phyloP scores from a whole-genome alignment of 176 grass and related monocot species.

The Triticum monococcum region DNA sequence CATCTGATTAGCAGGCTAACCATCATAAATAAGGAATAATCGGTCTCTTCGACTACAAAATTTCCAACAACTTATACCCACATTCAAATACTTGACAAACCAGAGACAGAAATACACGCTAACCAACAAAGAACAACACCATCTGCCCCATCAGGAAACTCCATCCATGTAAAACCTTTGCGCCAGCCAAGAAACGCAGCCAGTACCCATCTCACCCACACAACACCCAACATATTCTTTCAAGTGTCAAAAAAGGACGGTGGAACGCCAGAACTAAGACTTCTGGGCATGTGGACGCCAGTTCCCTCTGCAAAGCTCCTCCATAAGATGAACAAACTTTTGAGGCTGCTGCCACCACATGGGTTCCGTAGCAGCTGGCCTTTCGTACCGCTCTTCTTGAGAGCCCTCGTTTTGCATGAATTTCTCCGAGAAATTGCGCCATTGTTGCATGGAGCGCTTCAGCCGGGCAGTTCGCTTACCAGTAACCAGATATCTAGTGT shows the following conservation, averaged over 20 bases:
- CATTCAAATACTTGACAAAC: constrained; percentile 18
- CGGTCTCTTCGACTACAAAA: constrained; percentile 46
- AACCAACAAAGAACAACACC: constrained; percentile 26
- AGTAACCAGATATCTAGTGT: constrained; percentile 75
- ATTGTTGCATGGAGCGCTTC: constrained; percentile 48
- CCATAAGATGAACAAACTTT: constrained; percentile 51
- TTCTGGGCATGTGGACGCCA: constrained; percentile 57
- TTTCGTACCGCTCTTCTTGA: constrained; percentile 45
- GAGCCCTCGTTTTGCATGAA: constrained; percentile 38
- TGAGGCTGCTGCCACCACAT: constrained; percentile 56
- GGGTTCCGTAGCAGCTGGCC: constrained; percentile 33
- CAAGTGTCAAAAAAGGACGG: constrained; percentile 19
- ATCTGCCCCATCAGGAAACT: background rate
- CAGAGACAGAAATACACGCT: background rate
- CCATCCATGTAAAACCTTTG: background rate
- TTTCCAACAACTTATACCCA: background rate
- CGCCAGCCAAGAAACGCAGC: constrained; percentile 10
- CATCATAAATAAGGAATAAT: background rate
- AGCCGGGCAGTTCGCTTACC: constrained; percentile 67
- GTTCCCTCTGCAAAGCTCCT: constrained; percentile 46
- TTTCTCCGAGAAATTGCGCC: constrained; percentile 33
- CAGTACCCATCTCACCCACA: constrained; percentile 1
- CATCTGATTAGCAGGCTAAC: constrained; percentile 18
- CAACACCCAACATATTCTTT: constrained; percentile 14
- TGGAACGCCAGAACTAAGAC: constrained; percentile 30